Conservation (phyloP, 805 yeast genomes). For the Zygoascus biomembranicola region DNA sequence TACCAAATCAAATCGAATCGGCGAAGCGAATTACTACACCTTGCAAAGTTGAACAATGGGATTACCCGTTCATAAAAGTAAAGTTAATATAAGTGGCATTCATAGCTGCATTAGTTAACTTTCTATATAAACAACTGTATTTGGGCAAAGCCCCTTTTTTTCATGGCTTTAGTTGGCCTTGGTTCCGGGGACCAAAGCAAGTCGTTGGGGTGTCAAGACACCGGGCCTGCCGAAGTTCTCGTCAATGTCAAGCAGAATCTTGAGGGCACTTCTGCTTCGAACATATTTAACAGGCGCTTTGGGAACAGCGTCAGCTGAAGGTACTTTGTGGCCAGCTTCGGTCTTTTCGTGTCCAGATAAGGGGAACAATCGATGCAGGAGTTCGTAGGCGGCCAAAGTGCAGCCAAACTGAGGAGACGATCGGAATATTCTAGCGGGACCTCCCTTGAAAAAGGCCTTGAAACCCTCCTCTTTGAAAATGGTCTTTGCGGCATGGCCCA, state of each 20-base stretch:
- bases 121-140: too few species aligned
- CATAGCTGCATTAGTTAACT: too few species aligned
- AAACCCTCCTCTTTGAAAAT: constrained; percentile 78
- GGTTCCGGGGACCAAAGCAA: constrained; percentile 12
- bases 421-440: constrained; percentile 86
- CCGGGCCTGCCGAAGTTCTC: constrained; percentile 37
- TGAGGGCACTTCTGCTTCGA: constrained; percentile 34
- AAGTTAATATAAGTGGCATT: too few species aligned
- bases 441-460: constrained; percentile 89
- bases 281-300: constrained; percentile 30
- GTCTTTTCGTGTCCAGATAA: constrained; percentile 37
- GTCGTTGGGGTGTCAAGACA: constrained; percentile 19
- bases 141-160: too few species aligned
- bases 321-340: constrained; percentile 37
- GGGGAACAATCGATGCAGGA: constrained; percentile 74
- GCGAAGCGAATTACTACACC: too few species aligned
- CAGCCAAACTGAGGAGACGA: constrained; percentile 98
- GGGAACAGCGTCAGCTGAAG: constrained; percentile 24
- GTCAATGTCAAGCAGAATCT: constrained; percentile 36
- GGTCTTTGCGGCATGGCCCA: constrained; percentile 64
- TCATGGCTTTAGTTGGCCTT: not conserved
- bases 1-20: too few species aligned
- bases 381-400: constrained; percentile 93
- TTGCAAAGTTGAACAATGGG: too few species aligned
- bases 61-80: too few species aligned